phyloP scores from a whole-genome alignment of 495 filamentous ascomycete species.

The Trichocladium uniseriatum region DNA sequence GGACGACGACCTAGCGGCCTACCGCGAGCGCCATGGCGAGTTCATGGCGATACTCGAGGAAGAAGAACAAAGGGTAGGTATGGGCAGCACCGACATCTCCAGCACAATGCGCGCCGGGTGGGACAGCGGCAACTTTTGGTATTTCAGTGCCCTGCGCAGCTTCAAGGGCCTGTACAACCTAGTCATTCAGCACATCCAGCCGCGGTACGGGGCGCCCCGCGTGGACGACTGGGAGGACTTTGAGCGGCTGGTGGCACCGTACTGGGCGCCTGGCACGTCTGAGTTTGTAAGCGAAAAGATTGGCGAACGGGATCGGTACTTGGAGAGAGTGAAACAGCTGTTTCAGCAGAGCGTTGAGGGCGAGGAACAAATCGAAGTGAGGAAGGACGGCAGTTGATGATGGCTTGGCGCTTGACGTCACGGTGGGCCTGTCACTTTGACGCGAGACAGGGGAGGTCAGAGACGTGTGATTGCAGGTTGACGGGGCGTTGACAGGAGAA shows the following conservation, averaged over 20 bases:
- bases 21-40: background rate
- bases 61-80: background rate
- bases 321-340: no score
- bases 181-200: background rate
- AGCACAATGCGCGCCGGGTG: background rate
- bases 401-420: no score
- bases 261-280: background rate
- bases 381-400: no score
- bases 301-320: background rate
- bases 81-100: background rate
- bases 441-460: no score
- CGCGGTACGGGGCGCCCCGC: background rate
- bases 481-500: no score
- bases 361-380: no score
- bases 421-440: no score
- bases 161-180: background rate
- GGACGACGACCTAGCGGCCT: slow-evolving; percentile 6
- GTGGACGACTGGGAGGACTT: background rate
- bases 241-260: background rate
- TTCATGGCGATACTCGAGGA: background rate
- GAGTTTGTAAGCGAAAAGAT: background rate
- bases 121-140: background rate
- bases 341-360: no score
- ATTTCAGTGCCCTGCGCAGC: background rate
- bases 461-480: no score